A percentile compares a stretch with the other conserved stretches of the same genome.
Evolutionary conservation across 2,329 filamentous ascomycete species (phyloP).

Genomic region (Monosporascus sp.): DNA sequence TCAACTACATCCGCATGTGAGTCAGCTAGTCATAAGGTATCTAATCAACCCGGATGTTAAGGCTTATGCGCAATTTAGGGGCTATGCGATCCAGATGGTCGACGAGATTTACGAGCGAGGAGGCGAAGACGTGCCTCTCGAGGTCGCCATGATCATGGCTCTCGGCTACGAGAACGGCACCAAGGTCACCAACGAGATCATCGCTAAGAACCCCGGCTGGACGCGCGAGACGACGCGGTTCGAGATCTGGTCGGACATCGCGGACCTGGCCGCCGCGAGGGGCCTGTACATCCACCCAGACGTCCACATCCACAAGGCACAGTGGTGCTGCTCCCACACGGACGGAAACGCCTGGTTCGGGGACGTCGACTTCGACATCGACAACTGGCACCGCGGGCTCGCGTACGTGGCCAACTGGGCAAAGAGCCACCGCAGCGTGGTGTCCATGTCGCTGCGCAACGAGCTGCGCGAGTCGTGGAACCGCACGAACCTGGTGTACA

Average conservation of each 20-base stretch:
- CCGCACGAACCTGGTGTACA: conserved; percentile 33
- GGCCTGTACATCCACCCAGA: conserved; percentile 36
- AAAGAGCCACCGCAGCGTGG: conserved; percentile 32
- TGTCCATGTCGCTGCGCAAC: conserved; percentile 36
- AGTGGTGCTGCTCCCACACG: conserved; percentile 40
- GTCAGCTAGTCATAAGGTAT: neutral
- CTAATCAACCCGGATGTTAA: neutral
- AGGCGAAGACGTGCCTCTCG: conserved; percentile 33
- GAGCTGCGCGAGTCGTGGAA: conserved; percentile 34
- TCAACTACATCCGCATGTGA: conserved; percentile 49
- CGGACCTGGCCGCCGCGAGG: conserved; percentile 25
- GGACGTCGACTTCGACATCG: conserved; percentile 47
- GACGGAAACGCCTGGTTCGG: conserved; percentile 53
- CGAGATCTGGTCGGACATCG: conserved; percentile 34
- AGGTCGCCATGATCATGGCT: conserved; percentile 32
- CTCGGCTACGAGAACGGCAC: conserved; percentile 45
- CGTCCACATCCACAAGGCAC: conserved; percentile 35
- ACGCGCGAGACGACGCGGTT: conserved; percentile 41
- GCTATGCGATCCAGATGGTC: conserved; percentile 52
- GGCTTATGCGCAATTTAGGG: conserved; percentile 21
- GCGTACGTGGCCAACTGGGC: conserved; percentile 44
- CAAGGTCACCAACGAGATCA: conserved; percentile 37
- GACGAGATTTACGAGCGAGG: conserved; percentile 38
- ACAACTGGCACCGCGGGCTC: conserved; percentile 50
- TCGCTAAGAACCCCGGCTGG: conserved; percentile 45